Conservation (phyloP, 2,329 filamentous ascomycete genomes). For the Talaromyces islandicus region DNA sequence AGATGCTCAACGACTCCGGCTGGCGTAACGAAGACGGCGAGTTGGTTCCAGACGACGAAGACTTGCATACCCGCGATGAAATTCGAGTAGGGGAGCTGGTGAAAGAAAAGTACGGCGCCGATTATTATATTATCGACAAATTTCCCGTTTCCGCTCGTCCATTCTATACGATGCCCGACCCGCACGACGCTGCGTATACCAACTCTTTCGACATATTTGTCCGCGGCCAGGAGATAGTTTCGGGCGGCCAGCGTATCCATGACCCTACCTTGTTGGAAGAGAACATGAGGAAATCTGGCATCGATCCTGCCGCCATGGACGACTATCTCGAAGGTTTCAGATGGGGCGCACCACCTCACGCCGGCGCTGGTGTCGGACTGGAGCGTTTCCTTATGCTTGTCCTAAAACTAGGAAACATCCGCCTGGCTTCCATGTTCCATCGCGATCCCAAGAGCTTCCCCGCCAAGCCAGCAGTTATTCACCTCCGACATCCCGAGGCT, state of each 20-base stretch:
- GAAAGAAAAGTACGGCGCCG: conserved; percentile 78
- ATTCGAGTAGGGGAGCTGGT: conserved; percentile 78
- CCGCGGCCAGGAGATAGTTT: conserved; percentile 86
- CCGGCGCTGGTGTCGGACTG: conserved; percentile 81
- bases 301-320: conserved; percentile 76
- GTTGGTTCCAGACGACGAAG: conserved; percentile 63
- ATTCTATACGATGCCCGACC: conserved; percentile 86
- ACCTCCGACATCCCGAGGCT: conserved; percentile 79
- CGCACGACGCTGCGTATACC: conserved; percentile 64
- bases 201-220: conserved; percentile 96
- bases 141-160: conserved; percentile 79
- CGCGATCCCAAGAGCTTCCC: conserved; percentile 85
- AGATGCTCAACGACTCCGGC: conserved; percentile 72
- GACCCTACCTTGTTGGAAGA: conserved; percentile 66
- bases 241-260: conserved; percentile 89
- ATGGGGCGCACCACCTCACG: conserved; percentile 82
- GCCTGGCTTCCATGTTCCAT: conserved; percentile 79
- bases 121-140: conserved; percentile 93
- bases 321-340: conserved; percentile 87
- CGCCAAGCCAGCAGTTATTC: conserved; percentile 53
- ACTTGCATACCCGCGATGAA: conserved; percentile 79
- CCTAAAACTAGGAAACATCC: conserved; percentile 80
- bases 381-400: conserved; percentile 84
- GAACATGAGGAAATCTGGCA: conserved; percentile 69
- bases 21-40: conserved; percentile 74